Evolutionary conservation across 768 basidiomycete species (phyloP), one percentile per base, ranked within the genome.

Genomic region (Auricularia sp.): DNA sequence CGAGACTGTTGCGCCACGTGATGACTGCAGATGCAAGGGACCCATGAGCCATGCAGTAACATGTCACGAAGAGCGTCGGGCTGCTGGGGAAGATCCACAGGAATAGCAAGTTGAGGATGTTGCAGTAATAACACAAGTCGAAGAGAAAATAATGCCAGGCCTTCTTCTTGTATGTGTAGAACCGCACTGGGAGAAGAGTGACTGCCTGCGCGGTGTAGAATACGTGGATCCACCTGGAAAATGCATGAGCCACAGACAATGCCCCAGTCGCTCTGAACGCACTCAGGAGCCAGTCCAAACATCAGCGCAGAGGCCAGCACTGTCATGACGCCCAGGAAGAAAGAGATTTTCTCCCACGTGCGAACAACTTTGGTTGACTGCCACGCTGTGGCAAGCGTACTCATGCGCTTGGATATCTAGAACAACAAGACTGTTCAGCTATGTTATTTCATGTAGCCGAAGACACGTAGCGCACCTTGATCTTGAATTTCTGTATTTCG

Each of bases 1-100:
- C 97, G 29, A 99, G 85, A 68, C 92, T 95, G 72, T 99, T 99
- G 67, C 97, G 83, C 97, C 97, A 99, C 10, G 96, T 98, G 69
- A 98, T 92, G 61, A 98, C 94, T 0, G 96, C 95, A 62, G 90
- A 92, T 0, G 92, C 95, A 37, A 97, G 82, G 0, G 90, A 84
- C 0, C 94, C 97, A 72, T 97, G 88, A 0, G 93, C 90, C 33
- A 98, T 82, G 68, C 92, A 91, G 71, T 97, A 98, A 71, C 92
- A 95, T 3, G 94, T 92, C 62, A 92, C 84, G 76, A 96, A 98
- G 18, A 98, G 81, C 2, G 84, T 78, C 5, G 88, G 78, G 65
- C 83, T 93, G 3, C 79, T 77, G 0, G 97, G 96, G 67, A 96
- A 77, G 56, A 93, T 69, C 95, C 95, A 99, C 69, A 99, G 81